These are phyloP conservation scores for Mariannaea sp. DNA, from an alignment of 2,329 filamentous ascomycete species.

Conservation along the genomic window DNA sequence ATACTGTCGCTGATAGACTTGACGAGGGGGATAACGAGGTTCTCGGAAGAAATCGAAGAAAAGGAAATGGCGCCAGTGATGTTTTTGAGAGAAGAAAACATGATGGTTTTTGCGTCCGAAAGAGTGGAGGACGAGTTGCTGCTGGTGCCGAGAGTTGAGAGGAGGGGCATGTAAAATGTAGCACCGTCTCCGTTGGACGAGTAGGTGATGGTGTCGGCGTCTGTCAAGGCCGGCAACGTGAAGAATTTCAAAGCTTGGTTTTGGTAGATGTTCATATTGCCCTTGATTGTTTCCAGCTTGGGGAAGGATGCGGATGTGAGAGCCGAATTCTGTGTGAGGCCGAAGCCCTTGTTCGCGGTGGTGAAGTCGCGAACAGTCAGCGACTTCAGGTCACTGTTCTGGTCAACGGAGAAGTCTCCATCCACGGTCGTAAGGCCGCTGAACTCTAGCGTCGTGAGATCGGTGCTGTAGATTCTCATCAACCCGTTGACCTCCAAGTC, in stretches of 20 bases:
- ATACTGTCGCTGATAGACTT: slow-evolving; percentile 33
- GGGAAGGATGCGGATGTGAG: slow-evolving; percentile 29
- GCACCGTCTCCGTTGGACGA: slow-evolving; percentile 31
- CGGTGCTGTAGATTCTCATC: slow-evolving; percentile 34
- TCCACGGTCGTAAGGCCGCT: slow-evolving; percentile 32
- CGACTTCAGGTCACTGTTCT: slow-evolving; percentile 28
- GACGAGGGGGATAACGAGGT: slow-evolving; percentile 34
- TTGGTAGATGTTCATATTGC: slow-evolving; percentile 32
- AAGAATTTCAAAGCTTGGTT: slow-evolving; percentile 30
- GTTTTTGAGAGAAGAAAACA: slow-evolving; percentile 32
- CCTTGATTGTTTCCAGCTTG: slow-evolving; percentile 34
- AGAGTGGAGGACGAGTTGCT: slow-evolving; percentile 36
- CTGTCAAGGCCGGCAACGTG: slow-evolving; percentile 30
- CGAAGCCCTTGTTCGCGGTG: slow-evolving; percentile 32
- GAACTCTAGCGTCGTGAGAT: slow-evolving; percentile 27
- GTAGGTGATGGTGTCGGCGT: slow-evolving; percentile 33
- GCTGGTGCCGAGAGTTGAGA: slow-evolving; percentile 31
- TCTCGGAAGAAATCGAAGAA: slow-evolving; percentile 26
- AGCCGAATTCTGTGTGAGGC: slow-evolving; percentile 29
- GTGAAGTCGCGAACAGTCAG: slow-evolving; percentile 24
- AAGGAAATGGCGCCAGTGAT: slow-evolving; percentile 35
- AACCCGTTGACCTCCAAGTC: slow-evolving; percentile 25
- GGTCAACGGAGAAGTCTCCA: slow-evolving; percentile 35
- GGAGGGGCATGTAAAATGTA: slow-evolving; percentile 27
- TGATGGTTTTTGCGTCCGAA: slow-evolving; percentile 22